Conservation (phyloP, 768 basidiomycete species). For the Suillus decipiens region DNA sequence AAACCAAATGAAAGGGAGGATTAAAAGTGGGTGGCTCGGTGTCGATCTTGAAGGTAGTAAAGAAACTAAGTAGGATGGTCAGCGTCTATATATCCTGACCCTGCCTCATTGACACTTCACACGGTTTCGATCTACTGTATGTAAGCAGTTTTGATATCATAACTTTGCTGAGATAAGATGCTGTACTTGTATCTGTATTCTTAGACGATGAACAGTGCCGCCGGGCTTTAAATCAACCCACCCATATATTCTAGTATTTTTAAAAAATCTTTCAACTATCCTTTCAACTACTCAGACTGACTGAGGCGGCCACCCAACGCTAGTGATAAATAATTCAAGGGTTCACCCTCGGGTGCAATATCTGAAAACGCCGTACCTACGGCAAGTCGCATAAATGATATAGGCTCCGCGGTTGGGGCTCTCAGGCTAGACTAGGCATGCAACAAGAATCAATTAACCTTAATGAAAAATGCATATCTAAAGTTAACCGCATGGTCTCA, state of each 20-base stretch:
- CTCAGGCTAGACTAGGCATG: too few species aligned
- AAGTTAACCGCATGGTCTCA: neutral
- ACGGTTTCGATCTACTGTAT: neutral
- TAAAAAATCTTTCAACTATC: neutral
- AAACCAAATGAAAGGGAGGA: conserved; percentile 8
- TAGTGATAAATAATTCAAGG: neutral
- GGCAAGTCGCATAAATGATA: conserved; percentile 2
- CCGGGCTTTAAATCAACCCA: neutral
- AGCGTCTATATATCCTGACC: conserved; percentile 4
- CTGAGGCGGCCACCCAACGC: neutral
- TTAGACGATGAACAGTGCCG: neutral
- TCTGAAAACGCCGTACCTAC: neutral
- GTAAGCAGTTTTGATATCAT: neutral
- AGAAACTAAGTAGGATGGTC: neutral
- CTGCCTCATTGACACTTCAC: neutral
- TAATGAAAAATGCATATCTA: conserved; percentile 5
- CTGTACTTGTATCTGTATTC: neutral
- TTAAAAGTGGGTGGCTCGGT: neutral
- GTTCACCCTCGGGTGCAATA: conserved; percentile 2
- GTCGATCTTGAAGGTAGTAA: conserved; percentile 6
- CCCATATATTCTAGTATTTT: neutral
- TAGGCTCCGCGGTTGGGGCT: neutral
- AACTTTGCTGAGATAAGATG: conserved; percentile 3
- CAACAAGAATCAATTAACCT: neutral
- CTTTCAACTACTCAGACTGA: neutral